These are phyloP conservation scores for Hsuehochloa calcarea DNA, from an alignment of 176 grass and related monocot genomes.

Conservation along the genomic window DNA sequence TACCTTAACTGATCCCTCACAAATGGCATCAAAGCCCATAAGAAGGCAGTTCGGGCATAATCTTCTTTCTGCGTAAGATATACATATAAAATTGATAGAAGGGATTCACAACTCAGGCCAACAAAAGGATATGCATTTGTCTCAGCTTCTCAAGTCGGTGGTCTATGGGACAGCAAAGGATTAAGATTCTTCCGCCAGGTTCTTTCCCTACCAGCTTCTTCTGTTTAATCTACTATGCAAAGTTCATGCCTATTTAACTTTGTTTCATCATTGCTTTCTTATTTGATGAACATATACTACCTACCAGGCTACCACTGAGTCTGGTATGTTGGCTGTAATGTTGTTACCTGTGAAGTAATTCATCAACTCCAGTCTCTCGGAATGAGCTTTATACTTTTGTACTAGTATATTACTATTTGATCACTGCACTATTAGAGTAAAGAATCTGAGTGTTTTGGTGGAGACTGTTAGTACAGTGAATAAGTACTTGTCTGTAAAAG, in stretches of 20 bases:
- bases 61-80: conserved; percentile 75
- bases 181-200: conserved; percentile 76
- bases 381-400: background rate
- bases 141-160: conserved; percentile 69
- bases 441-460: background rate
- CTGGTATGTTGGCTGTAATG: background rate
- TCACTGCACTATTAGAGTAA: background rate
- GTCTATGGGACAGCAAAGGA: conserved; percentile 59
- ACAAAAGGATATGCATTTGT: conserved; percentile 72
- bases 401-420: conserved; percentile 13
- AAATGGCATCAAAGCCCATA: conserved; percentile 58
- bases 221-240: background rate
- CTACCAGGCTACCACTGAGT: background rate
- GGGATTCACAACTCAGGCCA: conserved; percentile 70
- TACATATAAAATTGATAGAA: conserved; percentile 65
- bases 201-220: background rate
- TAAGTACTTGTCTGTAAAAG: conserved; percentile 1
- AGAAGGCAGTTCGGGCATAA: conserved; percentile 66
- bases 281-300: background rate
- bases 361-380: background rate
- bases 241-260: background rate
- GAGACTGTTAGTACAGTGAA: background rate
- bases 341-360: background rate
- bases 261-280: conserved; percentile 1
- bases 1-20: conserved; percentile 56